Percentiles rank a stretch among this genome's conserved stretches.
These are phyloP conservation scores for Cardamine resedifolia DNA, from an alignment of 345 rosid species.

Conservation along the genomic window DNA sequence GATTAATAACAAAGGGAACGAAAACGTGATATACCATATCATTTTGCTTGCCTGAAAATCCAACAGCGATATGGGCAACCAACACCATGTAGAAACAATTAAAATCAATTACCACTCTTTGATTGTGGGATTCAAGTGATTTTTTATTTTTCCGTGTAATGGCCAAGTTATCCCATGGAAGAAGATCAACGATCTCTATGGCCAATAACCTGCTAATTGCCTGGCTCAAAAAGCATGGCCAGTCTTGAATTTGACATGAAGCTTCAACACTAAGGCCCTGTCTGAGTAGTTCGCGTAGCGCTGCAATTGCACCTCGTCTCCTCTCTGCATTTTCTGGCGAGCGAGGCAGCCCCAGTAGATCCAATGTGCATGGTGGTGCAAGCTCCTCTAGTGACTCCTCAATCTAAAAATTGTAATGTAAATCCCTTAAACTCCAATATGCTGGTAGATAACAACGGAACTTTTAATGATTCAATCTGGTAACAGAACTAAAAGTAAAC, in stretches of 20 bases:
- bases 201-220: conserved; percentile 80
- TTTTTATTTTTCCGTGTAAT: conserved; percentile 75
- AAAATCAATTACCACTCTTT: conserved; percentile 81
- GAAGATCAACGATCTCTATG: conserved; percentile 80
- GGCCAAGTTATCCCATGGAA: conserved; percentile 86
- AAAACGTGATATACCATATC: conserved; percentile 56
- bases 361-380: conserved; percentile 98
- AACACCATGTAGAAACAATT: conserved; percentile 69
- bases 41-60: conserved; percentile 77
- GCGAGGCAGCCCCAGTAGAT: conserved; percentile 75
- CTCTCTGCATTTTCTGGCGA: conserved; percentile 82
- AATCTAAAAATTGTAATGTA: conserved; percentile 49
- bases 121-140: conserved; percentile 92
- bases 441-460: neutral
- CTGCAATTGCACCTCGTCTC: conserved; percentile 88
- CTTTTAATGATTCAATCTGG: neutral
- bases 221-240: conserved; percentile 80
- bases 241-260: conserved; percentile 80
- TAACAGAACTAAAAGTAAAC: conserved; percentile 13
- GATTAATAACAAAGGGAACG: conserved; percentile 27
- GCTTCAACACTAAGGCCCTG: conserved; percentile 94
- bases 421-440: conserved; percentile 12
- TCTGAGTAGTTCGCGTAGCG: conserved; percentile 80
- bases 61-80: conserved; percentile 83
- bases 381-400: conserved; percentile 98